Percentiles rank a stretch among this genome's conserved stretches.
These are phyloP conservation scores for Eucalyptus pauciflora DNA, from an alignment of 345 rosid genomes.

Conservation along the genomic window DNA sequence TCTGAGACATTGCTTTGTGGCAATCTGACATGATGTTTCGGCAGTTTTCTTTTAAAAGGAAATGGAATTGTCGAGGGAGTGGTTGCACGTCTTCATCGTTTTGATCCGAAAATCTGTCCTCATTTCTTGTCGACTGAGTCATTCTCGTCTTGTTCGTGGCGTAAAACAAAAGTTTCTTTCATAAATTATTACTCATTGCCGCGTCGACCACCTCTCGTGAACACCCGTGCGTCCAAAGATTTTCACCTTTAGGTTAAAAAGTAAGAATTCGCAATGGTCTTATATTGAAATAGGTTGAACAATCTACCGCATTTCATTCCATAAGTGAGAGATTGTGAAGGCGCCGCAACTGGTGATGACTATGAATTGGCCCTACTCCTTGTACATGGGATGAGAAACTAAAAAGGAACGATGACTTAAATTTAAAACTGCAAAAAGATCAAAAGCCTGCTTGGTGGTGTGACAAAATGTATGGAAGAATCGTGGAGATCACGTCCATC, in stretches of 20 bases:
- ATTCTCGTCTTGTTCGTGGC: not conserved
- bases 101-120: not conserved
- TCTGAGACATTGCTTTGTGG: not conserved
- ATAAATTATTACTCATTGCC: not conserved
- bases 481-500: not conserved
- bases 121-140: not conserved
- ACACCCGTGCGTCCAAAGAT: not conserved
- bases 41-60: not conserved
- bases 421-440: not conserved
- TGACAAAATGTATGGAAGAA: not conserved
- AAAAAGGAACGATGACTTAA: not conserved
- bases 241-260: not conserved
- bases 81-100: not conserved
- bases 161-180: not conserved
- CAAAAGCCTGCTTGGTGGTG: not conserved
- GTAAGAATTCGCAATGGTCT: not conserved
- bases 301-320: not conserved
- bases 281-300: not conserved
- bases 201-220: not conserved
- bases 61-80: not conserved
- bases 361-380: not conserved
- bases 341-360: not conserved
- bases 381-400: not conserved
- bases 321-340: not conserved
- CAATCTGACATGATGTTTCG: not conserved